Conservation (phyloP, 768 basidiomycete species). For the Multifurca ochricompacta region DNA sequence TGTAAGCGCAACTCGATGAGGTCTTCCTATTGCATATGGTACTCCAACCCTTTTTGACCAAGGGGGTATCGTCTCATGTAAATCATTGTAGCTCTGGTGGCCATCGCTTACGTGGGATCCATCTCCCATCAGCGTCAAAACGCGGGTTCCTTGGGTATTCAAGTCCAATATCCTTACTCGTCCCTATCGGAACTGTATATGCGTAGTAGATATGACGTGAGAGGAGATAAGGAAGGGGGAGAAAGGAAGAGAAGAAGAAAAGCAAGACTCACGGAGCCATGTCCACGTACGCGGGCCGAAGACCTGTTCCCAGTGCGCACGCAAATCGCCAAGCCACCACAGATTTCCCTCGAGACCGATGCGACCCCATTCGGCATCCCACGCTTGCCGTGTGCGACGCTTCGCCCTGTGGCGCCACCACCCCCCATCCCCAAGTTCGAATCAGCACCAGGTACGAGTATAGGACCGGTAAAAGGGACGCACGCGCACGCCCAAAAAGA, state of each 20-base stretch:
- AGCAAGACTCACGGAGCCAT: constrained; percentile 68
- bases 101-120: constrained; percentile 64
- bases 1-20: too few species aligned
- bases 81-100: constrained; percentile 50
- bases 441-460: background rate
- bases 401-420: constrained; percentile 40
- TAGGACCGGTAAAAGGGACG: constrained; percentile 23
- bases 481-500: constrained; percentile 50
- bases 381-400: constrained; percentile 37
- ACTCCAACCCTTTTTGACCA: too few species aligned
- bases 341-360: constrained; percentile 70
- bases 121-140: constrained; percentile 61
- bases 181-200: constrained; percentile 42
- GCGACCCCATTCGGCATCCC: constrained; percentile 79
- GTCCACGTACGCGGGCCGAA: constrained; percentile 66
- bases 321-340: constrained; percentile 69
- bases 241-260: background rate
- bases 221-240: background rate
- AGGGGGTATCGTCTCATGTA: too few species aligned
- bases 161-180: constrained; percentile 48
- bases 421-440: background rate
- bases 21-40: too few species aligned
- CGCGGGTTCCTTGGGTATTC: constrained; percentile 63
- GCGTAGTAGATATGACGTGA: background rate
- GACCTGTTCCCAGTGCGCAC: constrained; percentile 66